Conservation (phyloP, 2,329 filamentous ascomycete genomes). For the Seiridium cupressi region DNA sequence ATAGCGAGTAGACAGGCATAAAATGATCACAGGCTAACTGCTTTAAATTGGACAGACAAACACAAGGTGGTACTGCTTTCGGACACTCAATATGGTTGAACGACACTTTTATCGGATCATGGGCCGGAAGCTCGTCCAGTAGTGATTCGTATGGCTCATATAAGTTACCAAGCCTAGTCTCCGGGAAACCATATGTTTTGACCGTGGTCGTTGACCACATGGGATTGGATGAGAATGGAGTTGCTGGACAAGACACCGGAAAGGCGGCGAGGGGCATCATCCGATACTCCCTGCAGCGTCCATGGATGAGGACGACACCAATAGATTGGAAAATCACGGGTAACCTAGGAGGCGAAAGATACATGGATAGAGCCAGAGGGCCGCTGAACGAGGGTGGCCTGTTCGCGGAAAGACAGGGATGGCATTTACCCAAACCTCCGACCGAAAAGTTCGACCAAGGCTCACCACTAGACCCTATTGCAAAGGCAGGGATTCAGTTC, state of each 20-base stretch:
- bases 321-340: slow-evolving; percentile 66
- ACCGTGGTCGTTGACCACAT: slow-evolving; percentile 73
- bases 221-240: slow-evolving; percentile 62
- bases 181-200: slow-evolving; percentile 48
- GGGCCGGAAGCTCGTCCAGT: background rate
- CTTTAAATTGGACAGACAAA: background rate
- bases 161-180: background rate
- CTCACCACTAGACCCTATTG: slow-evolving; percentile 31
- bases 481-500: slow-evolving; percentile 53
- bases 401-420: slow-evolving; percentile 62
- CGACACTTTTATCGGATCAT: background rate
- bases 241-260: slow-evolving; percentile 56
- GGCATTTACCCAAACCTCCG: slow-evolving; percentile 55
- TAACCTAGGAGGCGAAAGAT: slow-evolving; percentile 65
- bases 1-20: background rate
- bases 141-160: background rate
- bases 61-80: background rate
- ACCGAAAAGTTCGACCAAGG: slow-evolving; percentile 40
- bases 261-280: slow-evolving; percentile 63
- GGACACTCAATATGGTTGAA: background rate
- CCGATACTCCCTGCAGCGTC: slow-evolving; percentile 53
- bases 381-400: slow-evolving; percentile 67
- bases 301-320: slow-evolving; percentile 34
- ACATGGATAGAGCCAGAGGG: slow-evolving; percentile 56
- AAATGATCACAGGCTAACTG: background rate